Evolutionary conservation across 768 basidiomycete genomes (phyloP).

Genomic region (Suillus cothurnatus): DNA sequence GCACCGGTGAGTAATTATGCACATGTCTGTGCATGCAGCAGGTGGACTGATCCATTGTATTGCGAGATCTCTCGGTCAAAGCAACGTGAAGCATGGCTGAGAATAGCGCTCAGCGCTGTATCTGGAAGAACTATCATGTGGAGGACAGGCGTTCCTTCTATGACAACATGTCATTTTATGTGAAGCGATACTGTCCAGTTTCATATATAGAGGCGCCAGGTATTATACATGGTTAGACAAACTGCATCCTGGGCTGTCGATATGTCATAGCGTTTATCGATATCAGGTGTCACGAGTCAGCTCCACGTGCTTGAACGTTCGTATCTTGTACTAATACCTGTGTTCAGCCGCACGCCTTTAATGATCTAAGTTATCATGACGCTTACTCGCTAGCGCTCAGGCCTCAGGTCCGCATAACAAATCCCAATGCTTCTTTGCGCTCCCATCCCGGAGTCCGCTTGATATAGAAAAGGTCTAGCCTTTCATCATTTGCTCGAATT

Average conservation of each 20-base stretch:
- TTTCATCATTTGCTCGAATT: not conserved
- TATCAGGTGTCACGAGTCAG: not conserved
- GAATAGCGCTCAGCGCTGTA: too few relatives aligned
- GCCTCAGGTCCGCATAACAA: not conserved
- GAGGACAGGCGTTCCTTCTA: not conserved
- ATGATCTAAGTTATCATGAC: not conserved
- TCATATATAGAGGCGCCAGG: not conserved
- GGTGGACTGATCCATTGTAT: too few relatives aligned
- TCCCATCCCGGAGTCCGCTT: not conserved
- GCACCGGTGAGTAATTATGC: too few relatives aligned
- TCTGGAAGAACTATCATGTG: not conserved
- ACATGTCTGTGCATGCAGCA: too few relatives aligned
- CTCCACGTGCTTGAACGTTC: too few relatives aligned
- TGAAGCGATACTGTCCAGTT: not conserved
- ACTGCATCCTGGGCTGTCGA: not conserved
- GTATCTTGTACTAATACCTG: too few relatives aligned
- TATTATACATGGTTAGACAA: not conserved
- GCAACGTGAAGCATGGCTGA: too few relatives aligned
- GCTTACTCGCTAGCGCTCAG: not conserved
- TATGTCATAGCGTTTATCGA: not conserved
- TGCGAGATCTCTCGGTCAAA: too few relatives aligned
- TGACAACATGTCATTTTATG: not conserved
- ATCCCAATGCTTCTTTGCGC: not conserved
- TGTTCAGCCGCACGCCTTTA: too few relatives aligned
- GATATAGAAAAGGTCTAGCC: not conserved